phyloP scores from a whole-genome alignment of 2,329 filamentous ascomycete genomes.

The Phoma sp. region DNA sequence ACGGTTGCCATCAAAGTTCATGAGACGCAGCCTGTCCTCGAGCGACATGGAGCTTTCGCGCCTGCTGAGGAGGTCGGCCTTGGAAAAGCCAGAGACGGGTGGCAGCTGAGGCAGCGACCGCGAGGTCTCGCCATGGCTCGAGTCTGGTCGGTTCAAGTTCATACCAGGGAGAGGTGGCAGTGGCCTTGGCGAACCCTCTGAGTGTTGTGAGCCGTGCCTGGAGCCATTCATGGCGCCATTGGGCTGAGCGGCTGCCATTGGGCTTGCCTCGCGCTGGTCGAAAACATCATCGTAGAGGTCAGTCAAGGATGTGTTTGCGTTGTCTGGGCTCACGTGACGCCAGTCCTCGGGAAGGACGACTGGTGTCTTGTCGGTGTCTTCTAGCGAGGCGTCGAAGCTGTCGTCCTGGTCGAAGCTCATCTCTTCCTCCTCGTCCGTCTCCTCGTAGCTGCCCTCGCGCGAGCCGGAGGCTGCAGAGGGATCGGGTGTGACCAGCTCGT shows the following conservation, averaged over 20 bases:
- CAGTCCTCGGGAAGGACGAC: slow-evolving; percentile 98
- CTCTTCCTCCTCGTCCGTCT: slow-evolving; percentile 71
- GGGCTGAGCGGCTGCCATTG: slow-evolving; percentile 65
- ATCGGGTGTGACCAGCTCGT: slow-evolving; percentile 96
- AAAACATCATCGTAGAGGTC: slow-evolving; percentile 72
- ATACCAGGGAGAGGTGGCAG: slow-evolving; percentile 83
- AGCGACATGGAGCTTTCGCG: slow-evolving; percentile 78
- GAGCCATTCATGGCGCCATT: slow-evolving; percentile 51
- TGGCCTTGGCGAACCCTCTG: slow-evolving; percentile 82
- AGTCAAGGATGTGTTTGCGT: slow-evolving; percentile 62
- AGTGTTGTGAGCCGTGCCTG: slow-evolving; percentile 76
- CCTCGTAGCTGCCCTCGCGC: slow-evolving; percentile 89
- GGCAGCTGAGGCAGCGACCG: slow-evolving; percentile 78
- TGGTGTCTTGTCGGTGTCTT: slow-evolving; percentile 96
- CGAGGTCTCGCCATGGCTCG: slow-evolving; percentile 69
- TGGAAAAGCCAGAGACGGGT: slow-evolving; percentile 70
- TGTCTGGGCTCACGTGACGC: slow-evolving; percentile 77
- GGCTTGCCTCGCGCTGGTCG: slow-evolving; percentile 68
- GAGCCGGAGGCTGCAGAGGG: slow-evolving; percentile 90
- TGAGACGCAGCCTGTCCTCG: slow-evolving; percentile 83
- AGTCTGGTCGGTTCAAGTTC: slow-evolving; percentile 57
- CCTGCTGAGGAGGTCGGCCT: slow-evolving; percentile 80
- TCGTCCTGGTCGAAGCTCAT: slow-evolving; percentile 75
- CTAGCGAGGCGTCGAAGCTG: slow-evolving; percentile 93
- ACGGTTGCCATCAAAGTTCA: slow-evolving; percentile 75